A percentile compares a stretch with the other conserved stretches of the same genome.
Conservation (phyloP, 148 eudicot genomes). For the Rhododendron henanense region DNA sequence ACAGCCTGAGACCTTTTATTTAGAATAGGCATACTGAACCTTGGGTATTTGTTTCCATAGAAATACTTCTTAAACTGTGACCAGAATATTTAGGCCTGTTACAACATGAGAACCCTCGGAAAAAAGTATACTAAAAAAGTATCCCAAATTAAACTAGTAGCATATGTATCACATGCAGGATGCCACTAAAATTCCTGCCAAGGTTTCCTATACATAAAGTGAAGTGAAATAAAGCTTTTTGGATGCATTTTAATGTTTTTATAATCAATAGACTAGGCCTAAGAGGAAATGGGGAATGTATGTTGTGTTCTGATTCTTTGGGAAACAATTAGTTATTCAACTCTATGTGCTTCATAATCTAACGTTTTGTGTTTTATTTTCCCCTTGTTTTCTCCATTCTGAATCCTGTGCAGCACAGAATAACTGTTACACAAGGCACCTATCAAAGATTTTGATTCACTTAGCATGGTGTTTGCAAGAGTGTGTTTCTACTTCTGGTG, state of each 20-base stretch:
- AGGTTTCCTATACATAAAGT: background rate
- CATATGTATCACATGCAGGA: slow-evolving; percentile 43
- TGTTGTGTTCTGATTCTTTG: background rate
- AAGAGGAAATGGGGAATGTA: slow-evolving; percentile 27
- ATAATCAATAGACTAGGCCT: slow-evolving; percentile 41
- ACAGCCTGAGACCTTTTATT: background rate
- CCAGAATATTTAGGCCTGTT: background rate
- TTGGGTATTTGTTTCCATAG: background rate
- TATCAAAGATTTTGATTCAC: slow-evolving; percentile 82
- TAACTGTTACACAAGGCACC: slow-evolving; percentile 77
- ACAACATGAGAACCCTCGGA: slow-evolving; percentile 20
- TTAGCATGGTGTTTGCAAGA: slow-evolving; percentile 84
- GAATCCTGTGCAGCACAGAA: slow-evolving; percentile 56
- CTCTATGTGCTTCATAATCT: background rate
- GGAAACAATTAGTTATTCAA: background rate
- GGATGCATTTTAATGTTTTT: slow-evolving; percentile 35
- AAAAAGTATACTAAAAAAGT: background rate
- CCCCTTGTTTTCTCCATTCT: background rate
- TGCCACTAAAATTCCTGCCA: slow-evolving; percentile 12
- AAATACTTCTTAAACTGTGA: background rate
- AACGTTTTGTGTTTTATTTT: background rate
- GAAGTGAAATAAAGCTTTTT: background rate
- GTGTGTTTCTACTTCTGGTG: slow-evolving; percentile 49
- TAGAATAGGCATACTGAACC: background rate
- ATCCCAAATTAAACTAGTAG: background rate